Percentiles rank a stretch among this genome's conserved stretches.
Evolutionary conservation across 352 stramenopile genomes (phyloP).

Genomic region (Phytophthora rubi): DNA sequence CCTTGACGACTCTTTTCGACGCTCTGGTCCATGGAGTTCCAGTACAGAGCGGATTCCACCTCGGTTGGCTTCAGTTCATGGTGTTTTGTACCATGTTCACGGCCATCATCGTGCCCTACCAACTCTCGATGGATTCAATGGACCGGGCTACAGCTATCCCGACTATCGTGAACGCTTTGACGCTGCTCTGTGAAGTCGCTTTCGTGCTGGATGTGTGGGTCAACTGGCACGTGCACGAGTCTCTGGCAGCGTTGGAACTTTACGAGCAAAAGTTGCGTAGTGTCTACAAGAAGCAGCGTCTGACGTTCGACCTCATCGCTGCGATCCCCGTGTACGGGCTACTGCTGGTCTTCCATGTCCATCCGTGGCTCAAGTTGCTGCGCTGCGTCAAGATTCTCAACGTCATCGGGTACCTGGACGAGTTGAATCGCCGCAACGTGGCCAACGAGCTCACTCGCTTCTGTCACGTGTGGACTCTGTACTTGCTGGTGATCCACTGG

Average conservation of each 20-base stretch:
- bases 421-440: conserved; percentile 62
- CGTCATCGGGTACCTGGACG: conserved; percentile 52
- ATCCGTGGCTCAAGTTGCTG: conserved; percentile 42
- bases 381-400: conserved; percentile 61
- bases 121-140: conserved; percentile 48
- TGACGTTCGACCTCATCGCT: conserved; percentile 49
- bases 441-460: conserved; percentile 57
- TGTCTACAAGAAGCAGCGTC: conserved; percentile 51
- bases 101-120: conserved; percentile 54
- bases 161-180: conserved; percentile 17
- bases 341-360: conserved; percentile 33
- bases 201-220: conserved; percentile 64
- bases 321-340: conserved; percentile 50
- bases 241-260: conserved; percentile 46
- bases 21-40: conserved; percentile 32
- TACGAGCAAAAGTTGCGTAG: conserved; percentile 53
- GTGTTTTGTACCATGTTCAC: conserved; percentile 48
- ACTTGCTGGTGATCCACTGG: conserved; percentile 67
- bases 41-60: conserved; percentile 54
- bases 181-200: conserved; percentile 47
- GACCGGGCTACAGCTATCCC: conserved; percentile 24
- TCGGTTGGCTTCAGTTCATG: conserved; percentile 48
- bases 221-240: conserved; percentile 47
- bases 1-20: conserved; percentile 26
- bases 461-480: conserved; percentile 54